Evolutionary conservation across 768 basidiomycete species (phyloP), one percentile per base, ranked within the genome.

Genomic region (Mrakia blollopis): DNA sequence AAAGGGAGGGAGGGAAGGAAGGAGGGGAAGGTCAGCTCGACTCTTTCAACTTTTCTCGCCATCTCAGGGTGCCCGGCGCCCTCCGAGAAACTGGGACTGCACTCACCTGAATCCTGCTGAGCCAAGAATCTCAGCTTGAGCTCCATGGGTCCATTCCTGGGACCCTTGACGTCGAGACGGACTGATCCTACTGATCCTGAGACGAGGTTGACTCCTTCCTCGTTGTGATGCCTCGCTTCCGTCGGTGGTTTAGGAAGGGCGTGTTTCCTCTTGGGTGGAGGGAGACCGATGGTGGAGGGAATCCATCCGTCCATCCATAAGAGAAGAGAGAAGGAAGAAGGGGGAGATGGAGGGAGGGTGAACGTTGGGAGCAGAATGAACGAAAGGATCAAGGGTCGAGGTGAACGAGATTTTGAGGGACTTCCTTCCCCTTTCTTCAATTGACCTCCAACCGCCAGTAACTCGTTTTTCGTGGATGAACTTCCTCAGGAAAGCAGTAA

Each of bases 111-210:
- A 72, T 72, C 44, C 4, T 72, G 47, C 39, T 52, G 30, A 28
- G 54, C 70, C 18, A 52, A 32, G 47, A 72, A 72, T 44, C 44
- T 60, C 13, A 72, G 28, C 54, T 50, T 72, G 65, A 68, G 65
- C 39, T 37, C 65, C 52, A 39, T 57, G 23, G 60, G 32, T 14
- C 60, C 37, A 37, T 63, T 35, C 30, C 73, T 35, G 1, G 32
- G 18, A 3, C 63, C 61, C 30, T 74, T 74, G 60, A 63, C 73
- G 16, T 74, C 63, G 32, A 63, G 44, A 9, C 63, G 60, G 39
- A 74, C 61, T 1, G 73, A 74, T 18, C 73, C 73, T 21, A 74
- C 30, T 25, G 57, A 35, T 16, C 63, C 73, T 47, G 70, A 11
- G 18, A 72, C 35, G 47, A 72, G 32, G 70, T 35, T 32, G 70